Conservation (phyloP, 495 filamentous ascomycete genomes). For the Aspergillus taichungensis region DNA sequence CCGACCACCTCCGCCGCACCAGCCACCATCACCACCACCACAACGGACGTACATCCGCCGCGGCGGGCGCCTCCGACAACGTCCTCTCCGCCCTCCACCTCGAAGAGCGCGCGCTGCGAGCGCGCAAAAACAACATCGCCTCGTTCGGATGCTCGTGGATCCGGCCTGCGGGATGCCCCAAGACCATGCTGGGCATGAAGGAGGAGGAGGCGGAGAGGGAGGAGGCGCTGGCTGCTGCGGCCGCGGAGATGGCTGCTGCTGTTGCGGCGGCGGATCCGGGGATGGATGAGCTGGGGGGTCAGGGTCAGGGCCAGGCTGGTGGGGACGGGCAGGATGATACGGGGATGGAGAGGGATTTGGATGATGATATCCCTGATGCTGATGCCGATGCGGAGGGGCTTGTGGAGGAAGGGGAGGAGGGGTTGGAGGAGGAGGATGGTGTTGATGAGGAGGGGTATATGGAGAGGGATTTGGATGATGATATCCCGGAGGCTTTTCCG, state of each 20-base stretch:
- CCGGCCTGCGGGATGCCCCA: slow-evolving; percentile 62
- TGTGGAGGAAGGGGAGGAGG: slow-evolving; percentile 35
- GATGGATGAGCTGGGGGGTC: slow-evolving; percentile 16
- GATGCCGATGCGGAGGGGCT: slow-evolving; percentile 30
- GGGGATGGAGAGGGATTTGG: slow-evolving; percentile 39
- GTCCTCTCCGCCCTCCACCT: slow-evolving; percentile 51
- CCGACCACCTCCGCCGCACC: slow-evolving; percentile 20
- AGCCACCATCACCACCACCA: slow-evolving; percentile 10
- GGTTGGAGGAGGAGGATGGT: slow-evolving; percentile 27
- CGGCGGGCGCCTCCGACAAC: slow-evolving; percentile 20
- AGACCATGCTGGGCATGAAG: slow-evolving; percentile 66
- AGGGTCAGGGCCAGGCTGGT: slow-evolving; percentile 14
- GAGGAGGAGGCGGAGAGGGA: slow-evolving; percentile 74
- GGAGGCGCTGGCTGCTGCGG: slow-evolving; percentile 63
- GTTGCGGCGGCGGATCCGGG: slow-evolving; percentile 46
- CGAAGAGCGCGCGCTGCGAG: slow-evolving; percentile 60
- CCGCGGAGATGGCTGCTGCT: slow-evolving; percentile 58
- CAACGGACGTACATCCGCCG: slow-evolving; percentile 18
- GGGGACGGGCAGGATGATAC: slow-evolving; percentile 22
- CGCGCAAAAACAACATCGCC: slow-evolving; percentile 61
- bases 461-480: slow-evolving; percentile 43
- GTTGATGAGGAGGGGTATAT: slow-evolving; percentile 35
- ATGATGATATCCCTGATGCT: slow-evolving; percentile 40
- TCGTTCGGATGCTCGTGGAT: slow-evolving; percentile 74
- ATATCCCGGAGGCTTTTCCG: slow-evolving; percentile 41